phyloP scores from a whole-genome alignment of 768 basidiomycete species.

The Lyophyllum shimeji region DNA sequence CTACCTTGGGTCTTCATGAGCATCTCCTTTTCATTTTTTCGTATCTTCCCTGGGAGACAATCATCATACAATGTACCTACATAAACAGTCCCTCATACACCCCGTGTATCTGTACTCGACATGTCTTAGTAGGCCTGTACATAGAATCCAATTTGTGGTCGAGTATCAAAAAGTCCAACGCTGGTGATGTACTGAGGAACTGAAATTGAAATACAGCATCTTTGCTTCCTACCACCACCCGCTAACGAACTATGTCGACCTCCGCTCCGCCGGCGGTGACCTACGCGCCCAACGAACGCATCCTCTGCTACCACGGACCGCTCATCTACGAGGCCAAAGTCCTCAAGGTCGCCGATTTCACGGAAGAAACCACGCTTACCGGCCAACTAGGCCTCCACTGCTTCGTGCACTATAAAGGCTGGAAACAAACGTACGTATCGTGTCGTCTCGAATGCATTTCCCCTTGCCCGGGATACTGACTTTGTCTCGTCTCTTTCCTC shows the following conservation, averaged over 20 bases:
- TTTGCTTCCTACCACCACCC: neutral
- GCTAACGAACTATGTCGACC: conserved; percentile 20
- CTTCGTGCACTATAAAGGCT: conserved; percentile 98
- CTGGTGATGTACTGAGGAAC: neutral
- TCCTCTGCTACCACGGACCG: conserved; percentile 93
- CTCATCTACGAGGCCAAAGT: conserved; percentile 96
- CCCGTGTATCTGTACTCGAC: conserved; percentile 7
- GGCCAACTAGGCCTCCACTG: conserved; percentile 77
- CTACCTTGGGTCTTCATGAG: neutral
- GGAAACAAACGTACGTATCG: conserved; percentile 88
- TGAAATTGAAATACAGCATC: conserved; percentile 10
- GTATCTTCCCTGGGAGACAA: conserved; percentile 3
- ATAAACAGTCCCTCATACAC: conserved; percentile 4
- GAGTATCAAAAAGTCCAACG: neutral
- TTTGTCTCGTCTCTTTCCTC: neutral
- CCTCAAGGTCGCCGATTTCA: conserved; percentile 63
- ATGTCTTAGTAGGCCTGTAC: neutral
- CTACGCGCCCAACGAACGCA: conserved; percentile 69
- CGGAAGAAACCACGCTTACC: conserved; percentile 59
- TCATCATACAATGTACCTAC: conserved; percentile 10
- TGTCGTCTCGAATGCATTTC: neutral
- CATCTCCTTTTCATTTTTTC: neutral
- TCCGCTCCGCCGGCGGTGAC: conserved; percentile 29
- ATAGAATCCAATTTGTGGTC: neutral
- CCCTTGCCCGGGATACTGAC: neutral